Evolutionary conservation across 257 asterid genomes (phyloP).

Genomic region (Gentiana straminea): DNA sequence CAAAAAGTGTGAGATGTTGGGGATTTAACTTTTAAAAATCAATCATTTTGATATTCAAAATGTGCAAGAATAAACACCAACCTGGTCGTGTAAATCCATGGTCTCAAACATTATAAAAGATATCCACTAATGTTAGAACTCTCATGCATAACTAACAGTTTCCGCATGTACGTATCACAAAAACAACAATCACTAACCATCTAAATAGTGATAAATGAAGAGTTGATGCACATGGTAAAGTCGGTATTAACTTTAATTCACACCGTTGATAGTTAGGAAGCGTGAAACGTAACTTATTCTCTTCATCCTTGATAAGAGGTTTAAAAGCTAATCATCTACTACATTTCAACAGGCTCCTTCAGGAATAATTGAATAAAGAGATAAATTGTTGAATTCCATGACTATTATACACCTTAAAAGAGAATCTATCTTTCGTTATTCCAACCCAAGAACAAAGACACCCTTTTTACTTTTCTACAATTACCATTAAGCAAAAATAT

Average conservation of each 20-base stretch:
- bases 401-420: too few relatives aligned
- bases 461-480: too few relatives aligned
- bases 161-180: slow-evolving; percentile 32
- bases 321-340: slow-evolving; percentile 61
- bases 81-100: slow-evolving; percentile 83
- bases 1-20: background rate
- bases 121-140: slow-evolving; percentile 67
- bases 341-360: slow-evolving; percentile 2
- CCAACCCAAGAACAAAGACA: too few relatives aligned
- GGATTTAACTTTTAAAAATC: background rate
- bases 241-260: background rate
- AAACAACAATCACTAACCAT: slow-evolving; percentile 7
- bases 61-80: slow-evolving; percentile 15
- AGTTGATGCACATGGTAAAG: too few relatives aligned
- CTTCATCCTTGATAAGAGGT: slow-evolving; percentile 57
- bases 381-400: too few relatives aligned
- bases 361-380: too few relatives aligned
- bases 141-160: slow-evolving; percentile 46
- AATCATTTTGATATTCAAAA: background rate
- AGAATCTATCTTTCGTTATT: too few relatives aligned
- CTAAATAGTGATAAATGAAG: too few relatives aligned
- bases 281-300: slow-evolving; percentile 26
- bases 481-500: too few relatives aligned
- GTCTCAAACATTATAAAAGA: slow-evolving; percentile 60
- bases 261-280: slow-evolving; percentile 43